Evolutionary conservation across 495 filamentous ascomycete genomes (phyloP).

Genomic region (Delitschia confertaspora): DNA sequence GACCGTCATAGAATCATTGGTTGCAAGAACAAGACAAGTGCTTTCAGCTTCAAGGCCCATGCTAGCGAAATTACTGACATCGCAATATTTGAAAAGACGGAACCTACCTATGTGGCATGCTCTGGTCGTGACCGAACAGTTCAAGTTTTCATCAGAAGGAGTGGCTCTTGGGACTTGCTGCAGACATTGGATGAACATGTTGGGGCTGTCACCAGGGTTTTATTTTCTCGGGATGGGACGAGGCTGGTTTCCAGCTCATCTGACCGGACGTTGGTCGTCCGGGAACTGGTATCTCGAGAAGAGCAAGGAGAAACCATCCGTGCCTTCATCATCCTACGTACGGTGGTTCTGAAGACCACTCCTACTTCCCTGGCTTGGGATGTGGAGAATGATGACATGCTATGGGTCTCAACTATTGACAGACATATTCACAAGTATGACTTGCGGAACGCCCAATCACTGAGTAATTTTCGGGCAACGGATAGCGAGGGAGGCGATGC

Average conservation of each 20-base stretch:
- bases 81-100: conserved; percentile 49
- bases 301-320: conserved; percentile 57
- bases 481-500: conserved; percentile 72
- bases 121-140: conserved; percentile 82
- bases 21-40: conserved; percentile 37
- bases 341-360: conserved; percentile 74
- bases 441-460: conserved; percentile 56
- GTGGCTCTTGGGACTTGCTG: conserved; percentile 48
- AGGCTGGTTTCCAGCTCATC: conserved; percentile 77
- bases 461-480: conserved; percentile 67
- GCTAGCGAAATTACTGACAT: conserved; percentile 78
- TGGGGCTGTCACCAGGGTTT: conserved; percentile 54
- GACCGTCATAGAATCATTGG: conserved; percentile 39
- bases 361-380: conserved; percentile 71
- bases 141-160: conserved; percentile 65
- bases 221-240: conserved; percentile 55
- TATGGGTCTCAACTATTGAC: conserved; percentile 74
- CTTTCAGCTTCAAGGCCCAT: conserved; percentile 71
- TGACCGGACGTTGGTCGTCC: conserved; percentile 74
- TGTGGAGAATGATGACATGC: conserved; percentile 46
- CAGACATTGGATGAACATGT: conserved; percentile 76
- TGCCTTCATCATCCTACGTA: conserved; percentile 65
- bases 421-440: conserved; percentile 71
- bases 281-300: conserved; percentile 61
- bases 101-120: conserved; percentile 57